Evolutionary conservation across 352 stramenopile genomes (phyloP).

Genomic region (Pythium grandisporangium): DNA sequence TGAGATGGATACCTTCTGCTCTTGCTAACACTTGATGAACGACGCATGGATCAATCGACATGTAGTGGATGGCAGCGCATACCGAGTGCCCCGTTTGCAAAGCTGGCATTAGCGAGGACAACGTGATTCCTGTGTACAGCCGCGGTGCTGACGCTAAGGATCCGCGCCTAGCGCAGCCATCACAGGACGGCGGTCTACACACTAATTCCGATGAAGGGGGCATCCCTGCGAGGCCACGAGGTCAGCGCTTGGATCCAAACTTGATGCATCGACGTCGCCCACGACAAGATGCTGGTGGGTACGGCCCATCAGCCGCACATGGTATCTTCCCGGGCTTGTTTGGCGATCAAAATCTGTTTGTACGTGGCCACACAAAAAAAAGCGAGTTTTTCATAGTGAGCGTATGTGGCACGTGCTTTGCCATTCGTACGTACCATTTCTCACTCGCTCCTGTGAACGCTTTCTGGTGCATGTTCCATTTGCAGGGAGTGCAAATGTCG

Average conservation of each 20-base stretch:
- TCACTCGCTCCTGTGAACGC: no score
- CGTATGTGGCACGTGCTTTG: no score
- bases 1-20: no score
- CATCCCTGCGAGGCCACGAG: constrained; percentile 46
- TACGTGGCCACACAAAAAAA: constrained; percentile 18
- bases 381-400: not conserved
- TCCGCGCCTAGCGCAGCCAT: constrained; percentile 22
- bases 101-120: constrained; percentile 81
- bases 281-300: no score
- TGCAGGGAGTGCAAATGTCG: constrained; percentile 27
- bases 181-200: no score
- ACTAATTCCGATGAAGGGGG: constrained; percentile 12
- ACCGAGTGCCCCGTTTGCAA: constrained; percentile 89
- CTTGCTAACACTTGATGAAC: no score
- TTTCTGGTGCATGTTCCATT: not conserved
- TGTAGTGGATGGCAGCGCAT: constrained; percentile 68
- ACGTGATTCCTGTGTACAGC: constrained; percentile 86
- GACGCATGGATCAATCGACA: no score
- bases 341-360: constrained; percentile 28
- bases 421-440: no score
- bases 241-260: constrained; percentile 52
- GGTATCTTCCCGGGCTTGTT: constrained; percentile 85
- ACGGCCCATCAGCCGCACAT: constrained; percentile 48
- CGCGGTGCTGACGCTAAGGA: constrained; percentile 62
- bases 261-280: constrained; percentile 39